Evolutionary conservation across 345 rosid genomes (phyloP).

Genomic region (Hevea brasiliensis): DNA sequence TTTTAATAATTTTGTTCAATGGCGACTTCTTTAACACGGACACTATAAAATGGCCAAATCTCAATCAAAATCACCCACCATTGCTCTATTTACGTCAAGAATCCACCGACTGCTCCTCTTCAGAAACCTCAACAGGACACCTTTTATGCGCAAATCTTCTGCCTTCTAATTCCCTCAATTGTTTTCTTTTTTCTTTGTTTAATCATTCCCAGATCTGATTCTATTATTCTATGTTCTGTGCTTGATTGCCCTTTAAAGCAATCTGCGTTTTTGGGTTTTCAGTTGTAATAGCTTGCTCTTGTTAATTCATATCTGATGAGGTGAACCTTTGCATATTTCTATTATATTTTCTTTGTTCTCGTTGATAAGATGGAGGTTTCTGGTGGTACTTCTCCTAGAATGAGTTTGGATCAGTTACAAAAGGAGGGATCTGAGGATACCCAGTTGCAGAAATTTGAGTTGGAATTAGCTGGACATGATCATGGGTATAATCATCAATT

Average conservation of each 20-base stretch:
- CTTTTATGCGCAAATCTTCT: neutral
- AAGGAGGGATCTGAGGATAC: constrained; percentile 39
- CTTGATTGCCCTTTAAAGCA: neutral
- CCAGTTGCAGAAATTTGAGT: constrained; percentile 38
- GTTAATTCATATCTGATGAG: constrained; percentile 1
- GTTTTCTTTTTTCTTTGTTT: neutral
- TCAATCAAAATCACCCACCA: neutral
- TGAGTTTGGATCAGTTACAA: constrained; percentile 32
- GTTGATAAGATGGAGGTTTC: constrained; percentile 42
- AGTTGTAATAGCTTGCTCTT: neutral
- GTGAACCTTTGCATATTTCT: neutral
- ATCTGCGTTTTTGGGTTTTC: neutral
- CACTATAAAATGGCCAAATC: neutral
- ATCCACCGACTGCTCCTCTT: constrained; percentile 10
- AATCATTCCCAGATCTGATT: neutral
- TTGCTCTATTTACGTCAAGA: neutral
- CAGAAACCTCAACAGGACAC: neutral
- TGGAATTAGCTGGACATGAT: constrained; percentile 32
- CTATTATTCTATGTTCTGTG: neutral
- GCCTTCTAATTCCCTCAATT: neutral
- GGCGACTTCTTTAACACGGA: neutral
- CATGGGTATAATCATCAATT: constrained; percentile 31
- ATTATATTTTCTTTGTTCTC: neutral
- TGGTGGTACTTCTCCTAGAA: constrained; percentile 34
- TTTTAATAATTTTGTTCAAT: no score